Conservation (phyloP, 2,329 filamentous ascomycete genomes). For the Phyllosticta capitalensis region DNA sequence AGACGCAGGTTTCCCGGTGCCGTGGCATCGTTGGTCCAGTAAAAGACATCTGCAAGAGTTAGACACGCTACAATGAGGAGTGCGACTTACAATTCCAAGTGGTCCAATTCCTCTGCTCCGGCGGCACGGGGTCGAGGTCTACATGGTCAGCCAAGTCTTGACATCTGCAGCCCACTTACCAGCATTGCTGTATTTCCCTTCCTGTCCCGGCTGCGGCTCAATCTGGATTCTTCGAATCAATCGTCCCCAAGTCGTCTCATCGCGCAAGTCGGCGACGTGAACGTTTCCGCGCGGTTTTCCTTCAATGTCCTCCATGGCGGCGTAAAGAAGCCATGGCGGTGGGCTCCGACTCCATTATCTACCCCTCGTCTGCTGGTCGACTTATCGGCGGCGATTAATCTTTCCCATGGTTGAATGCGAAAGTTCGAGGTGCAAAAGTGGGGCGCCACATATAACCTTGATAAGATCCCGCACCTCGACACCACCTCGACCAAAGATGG, state of each 20-base stretch:
- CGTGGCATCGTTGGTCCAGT: conserved; percentile 6
- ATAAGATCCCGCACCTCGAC: conserved; percentile 1
- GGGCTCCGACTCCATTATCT: neutral
- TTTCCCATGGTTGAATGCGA: too few species aligned
- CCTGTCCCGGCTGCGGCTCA: neutral
- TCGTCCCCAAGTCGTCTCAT: neutral
- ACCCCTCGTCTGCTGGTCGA: neutral
- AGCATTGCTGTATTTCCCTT: neutral
- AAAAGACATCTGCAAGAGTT: neutral
- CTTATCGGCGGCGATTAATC: too few species aligned
- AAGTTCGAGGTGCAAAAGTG: neutral
- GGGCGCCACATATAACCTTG: neutral
- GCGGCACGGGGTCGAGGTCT: conserved; percentile 14
- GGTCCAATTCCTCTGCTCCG: conserved; percentile 12
- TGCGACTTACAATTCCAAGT: conserved; percentile 12
- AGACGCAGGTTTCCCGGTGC: neutral
- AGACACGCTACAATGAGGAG: neutral
- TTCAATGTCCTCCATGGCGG: neutral
- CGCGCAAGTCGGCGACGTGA: neutral
- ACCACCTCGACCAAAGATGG: conserved; percentile 9
- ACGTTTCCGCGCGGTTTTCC: neutral
- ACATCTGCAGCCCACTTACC: neutral
- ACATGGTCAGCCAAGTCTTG: conserved; percentile 10
- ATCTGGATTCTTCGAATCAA: neutral
- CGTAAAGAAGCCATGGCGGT: neutral